phyloP scores from a whole-genome alignment of 192 early-diverging fungal genomes.

The Obelidium mucronatum region DNA sequence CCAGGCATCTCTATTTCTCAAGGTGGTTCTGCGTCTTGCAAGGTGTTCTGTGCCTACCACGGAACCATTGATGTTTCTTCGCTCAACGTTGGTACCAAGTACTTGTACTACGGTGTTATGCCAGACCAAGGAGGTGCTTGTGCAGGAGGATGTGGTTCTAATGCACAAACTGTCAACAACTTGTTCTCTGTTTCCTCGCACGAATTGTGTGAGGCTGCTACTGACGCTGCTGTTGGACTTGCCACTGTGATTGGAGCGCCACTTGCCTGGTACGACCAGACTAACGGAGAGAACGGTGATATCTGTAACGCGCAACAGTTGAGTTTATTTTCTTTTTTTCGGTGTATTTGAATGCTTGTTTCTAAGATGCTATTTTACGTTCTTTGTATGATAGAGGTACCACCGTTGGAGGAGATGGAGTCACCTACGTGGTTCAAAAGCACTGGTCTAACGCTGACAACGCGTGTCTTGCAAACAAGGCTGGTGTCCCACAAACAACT shows the following conservation, averaged over 20 bases:
- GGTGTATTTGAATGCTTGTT: too few species aligned
- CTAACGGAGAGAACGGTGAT: slow-evolving; percentile 34
- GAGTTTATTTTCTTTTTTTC: too few species aligned
- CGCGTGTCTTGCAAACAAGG: not conserved
- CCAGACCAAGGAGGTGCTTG: slow-evolving; percentile 48
- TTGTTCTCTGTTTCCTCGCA: slow-evolving; percentile 15
- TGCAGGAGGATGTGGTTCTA: slow-evolving; percentile 43
- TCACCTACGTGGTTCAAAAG: slow-evolving; percentile 24
- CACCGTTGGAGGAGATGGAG: slow-evolving; percentile 24
- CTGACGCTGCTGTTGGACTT: slow-evolving; percentile 22
- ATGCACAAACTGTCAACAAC: slow-evolving; percentile 12
- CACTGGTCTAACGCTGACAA: slow-evolving; percentile 11
- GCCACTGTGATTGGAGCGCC: not conserved
- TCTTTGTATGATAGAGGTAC: too few species aligned
- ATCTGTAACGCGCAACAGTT: slow-evolving; percentile 26
- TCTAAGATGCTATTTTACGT: too few species aligned
- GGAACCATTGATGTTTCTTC: slow-evolving; percentile 39
- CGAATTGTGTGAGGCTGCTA: slow-evolving; percentile 31
- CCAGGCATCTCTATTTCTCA: not conserved
- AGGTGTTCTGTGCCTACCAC: slow-evolving; percentile 44
- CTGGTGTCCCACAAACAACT: not conserved
- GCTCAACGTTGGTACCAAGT: slow-evolving; percentile 12
- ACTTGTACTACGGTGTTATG: slow-evolving; percentile 46
- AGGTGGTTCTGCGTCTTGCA: slow-evolving; percentile 18
- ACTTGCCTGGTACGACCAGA: slow-evolving; percentile 30